Evolutionary conservation across 2,329 filamentous ascomycete species (phyloP), one percentile per base, ranked within the genome.

Genomic region (Pseudonectria foliicola): DNA sequence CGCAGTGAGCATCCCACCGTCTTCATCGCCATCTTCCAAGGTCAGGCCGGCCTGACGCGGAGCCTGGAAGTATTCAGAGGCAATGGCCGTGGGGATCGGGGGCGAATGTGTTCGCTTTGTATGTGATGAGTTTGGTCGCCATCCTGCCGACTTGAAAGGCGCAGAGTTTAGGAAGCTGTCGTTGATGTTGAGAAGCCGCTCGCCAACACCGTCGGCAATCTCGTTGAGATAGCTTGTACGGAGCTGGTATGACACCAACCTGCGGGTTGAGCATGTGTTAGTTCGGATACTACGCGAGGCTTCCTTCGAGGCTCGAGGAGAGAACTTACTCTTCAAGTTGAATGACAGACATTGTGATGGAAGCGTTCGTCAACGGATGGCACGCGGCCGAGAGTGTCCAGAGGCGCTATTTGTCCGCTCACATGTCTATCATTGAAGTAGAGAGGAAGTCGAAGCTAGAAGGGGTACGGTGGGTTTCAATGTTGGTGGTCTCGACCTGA

Each of bases 91-190:
- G 8, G 85, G 85, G 37, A 93, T 93, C 2, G 85, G 85, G 13
- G 85, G 86, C 3, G 85, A 92, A 59, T 93, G 84, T 30, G 83
- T 89, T 49, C 85, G 79, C 61, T 89, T 89, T 57, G 84, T 78
- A 45, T 87, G 80, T 13, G 80, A 74, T 8, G 80, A 75, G 52
- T 84, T 85, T 31, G 80, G 68, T 28, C 77, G 75, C 85, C 85
- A 92, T 45, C 85, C 86, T 41, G 85, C 83, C 32, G 83, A 79
- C 61, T 87, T 87, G 67, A 90, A 92, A 21, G 84, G 80, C 3
- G 81, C 77, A 18, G 85, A 84, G 56, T 87, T 89, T 44, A 92
- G 69, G 53, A 89, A 82, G 44, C 73, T 72, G 53, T 87, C 80
- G 60, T 90, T 85, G 42, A 93, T 74, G 26, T 80, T 86, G 56